A percentile compares a stretch with the other conserved stretches of the same genome.
phyloP scores from a whole-genome alignment of 1,284 basidiomycete genomes.

The Mycena citricolor region DNA sequence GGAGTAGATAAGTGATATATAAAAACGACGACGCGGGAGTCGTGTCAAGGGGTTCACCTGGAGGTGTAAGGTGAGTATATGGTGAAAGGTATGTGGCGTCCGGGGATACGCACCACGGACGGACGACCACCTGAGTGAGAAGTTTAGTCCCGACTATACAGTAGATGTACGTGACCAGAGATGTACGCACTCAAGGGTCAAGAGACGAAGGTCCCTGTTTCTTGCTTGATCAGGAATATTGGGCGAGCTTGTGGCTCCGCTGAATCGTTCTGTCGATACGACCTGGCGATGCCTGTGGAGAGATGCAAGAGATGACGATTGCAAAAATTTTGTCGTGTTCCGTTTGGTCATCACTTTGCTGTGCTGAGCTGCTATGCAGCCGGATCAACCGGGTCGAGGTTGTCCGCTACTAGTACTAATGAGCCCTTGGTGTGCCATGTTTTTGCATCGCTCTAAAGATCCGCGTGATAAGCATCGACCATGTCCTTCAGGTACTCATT shows the following conservation, averaged over 20 bases:
- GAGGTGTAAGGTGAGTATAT: conserved; percentile 22
- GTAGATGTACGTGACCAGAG: conserved; percentile 22
- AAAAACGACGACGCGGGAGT: conserved; percentile 28
- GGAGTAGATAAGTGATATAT: conserved; percentile 22
- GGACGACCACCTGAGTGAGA: conserved; percentile 66
- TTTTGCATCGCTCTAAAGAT: too few species aligned
- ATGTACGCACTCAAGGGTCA: conserved; percentile 71
- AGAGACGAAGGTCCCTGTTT: conserved; percentile 76
- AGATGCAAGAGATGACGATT: background rate
- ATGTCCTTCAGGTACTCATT: too few species aligned
- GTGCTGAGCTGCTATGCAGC: background rate
- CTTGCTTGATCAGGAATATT: conserved; percentile 69
- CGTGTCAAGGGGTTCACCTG: conserved; percentile 81
- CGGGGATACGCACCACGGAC: conserved; percentile 59
- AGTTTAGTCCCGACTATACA: conserved; percentile 24
- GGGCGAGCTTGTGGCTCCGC: too few species aligned
- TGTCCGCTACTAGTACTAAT: background rate
- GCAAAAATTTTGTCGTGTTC: background rate
- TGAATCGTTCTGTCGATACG: too few species aligned
- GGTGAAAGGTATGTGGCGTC: conserved; percentile 9
- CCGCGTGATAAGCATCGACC: too few species aligned
- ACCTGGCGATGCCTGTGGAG: background rate
- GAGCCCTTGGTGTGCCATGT: too few species aligned
- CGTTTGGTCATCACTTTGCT: background rate
- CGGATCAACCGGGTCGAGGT: background rate